phyloP scores from a whole-genome alignment of 2,329 filamentous ascomycete species.

The Ceratocystis colombiana region DNA sequence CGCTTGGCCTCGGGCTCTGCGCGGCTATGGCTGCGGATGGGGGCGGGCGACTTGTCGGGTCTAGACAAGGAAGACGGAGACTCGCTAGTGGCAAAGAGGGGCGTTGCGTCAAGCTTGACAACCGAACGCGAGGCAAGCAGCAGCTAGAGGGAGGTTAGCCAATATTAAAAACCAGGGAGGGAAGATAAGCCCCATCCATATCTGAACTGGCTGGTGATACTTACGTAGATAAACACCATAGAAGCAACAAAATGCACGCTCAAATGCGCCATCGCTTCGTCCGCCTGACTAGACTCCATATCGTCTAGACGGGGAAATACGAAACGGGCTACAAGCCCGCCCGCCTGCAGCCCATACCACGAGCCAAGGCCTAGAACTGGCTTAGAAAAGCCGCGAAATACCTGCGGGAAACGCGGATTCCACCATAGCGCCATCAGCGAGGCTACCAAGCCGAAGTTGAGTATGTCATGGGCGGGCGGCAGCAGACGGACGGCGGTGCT shows the following conservation, averaged over 20 bases:
- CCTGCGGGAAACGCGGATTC: conserved; percentile 57
- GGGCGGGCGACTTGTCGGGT: not conserved
- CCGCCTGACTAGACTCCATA: conserved; percentile 34
- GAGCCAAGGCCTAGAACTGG: conserved; percentile 51
- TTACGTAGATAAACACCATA: conserved; percentile 44
- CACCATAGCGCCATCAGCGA: conserved; percentile 51
- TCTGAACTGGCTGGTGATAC: conserved; percentile 28
- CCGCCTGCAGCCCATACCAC: conserved; percentile 56
- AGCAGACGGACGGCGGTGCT: conserved; percentile 33
- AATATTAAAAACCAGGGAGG: not conserved
- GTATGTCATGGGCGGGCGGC: conserved; percentile 36
- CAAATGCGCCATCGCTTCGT: conserved; percentile 37
- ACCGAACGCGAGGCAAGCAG: conserved; percentile 13
- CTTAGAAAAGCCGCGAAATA: conserved; percentile 48
- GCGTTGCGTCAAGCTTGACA: conserved; percentile 45
- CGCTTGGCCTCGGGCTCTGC: conserved; percentile 27
- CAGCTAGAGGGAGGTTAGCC: not conserved
- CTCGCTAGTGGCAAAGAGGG: conserved; percentile 37
- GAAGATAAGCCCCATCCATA: too few relatives aligned
- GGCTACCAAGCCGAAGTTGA: conserved; percentile 41
- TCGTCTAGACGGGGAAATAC: conserved; percentile 39
- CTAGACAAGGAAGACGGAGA: conserved; percentile 14
- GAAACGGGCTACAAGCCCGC: conserved; percentile 48
- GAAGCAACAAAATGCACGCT: conserved; percentile 48
- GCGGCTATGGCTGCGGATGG: conserved; percentile 1